Evolutionary conservation across 169 alveolate species (phyloP).

Genomic region (Cryptosporidium andersoni): DNA sequence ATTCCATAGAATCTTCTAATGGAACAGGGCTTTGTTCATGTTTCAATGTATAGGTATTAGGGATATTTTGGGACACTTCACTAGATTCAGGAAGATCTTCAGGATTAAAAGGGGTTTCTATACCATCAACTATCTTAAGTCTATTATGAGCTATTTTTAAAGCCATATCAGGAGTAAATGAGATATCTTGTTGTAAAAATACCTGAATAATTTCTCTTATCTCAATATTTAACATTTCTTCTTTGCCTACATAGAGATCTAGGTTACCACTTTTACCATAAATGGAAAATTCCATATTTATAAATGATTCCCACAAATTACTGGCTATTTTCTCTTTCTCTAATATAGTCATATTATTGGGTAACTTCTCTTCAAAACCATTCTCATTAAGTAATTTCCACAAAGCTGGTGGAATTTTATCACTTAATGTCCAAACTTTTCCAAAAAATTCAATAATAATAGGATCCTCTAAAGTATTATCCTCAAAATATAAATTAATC

Average conservation of each 20-base stretch:
- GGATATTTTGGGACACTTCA: no score
- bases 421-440: neutral
- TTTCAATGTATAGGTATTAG: no score
- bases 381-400: conserved; percentile 26
- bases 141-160: no score
- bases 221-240: conserved; percentile 25
- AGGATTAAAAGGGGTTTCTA: no score
- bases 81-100: no score
- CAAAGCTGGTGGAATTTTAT: neutral
- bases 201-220: conserved; percentile 29
- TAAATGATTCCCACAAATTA: conserved; percentile 23
- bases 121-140: no score
- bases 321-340: conserved; percentile 27
- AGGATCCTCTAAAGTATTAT: neutral
- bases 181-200: no score
- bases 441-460: conserved; percentile 1
- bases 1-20: no score
- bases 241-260: neutral
- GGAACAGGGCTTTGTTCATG: no score
- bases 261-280: neutral
- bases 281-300: conserved; percentile 9
- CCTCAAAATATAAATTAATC: conserved; percentile 2
- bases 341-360: neutral
- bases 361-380: conserved; percentile 12
- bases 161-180: no score